A percentile compares a stretch with the other conserved stretches of the same genome.
Evolutionary conservation across 2,329 filamentous ascomycete genomes (phyloP).

Genomic region (Thermomyces lanuginosus): DNA sequence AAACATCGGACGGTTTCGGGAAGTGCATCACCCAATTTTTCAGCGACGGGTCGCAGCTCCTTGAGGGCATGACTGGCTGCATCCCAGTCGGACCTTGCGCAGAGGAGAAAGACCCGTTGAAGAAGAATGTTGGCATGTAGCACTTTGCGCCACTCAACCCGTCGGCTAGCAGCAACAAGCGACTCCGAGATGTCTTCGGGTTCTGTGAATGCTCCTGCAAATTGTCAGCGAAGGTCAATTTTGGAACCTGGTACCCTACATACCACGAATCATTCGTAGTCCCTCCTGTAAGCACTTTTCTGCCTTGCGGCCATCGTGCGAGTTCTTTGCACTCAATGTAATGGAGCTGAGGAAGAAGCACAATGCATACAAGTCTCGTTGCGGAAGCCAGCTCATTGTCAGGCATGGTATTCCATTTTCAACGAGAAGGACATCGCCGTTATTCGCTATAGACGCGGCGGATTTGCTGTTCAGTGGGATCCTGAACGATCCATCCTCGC

Average conservation of each 20-base stretch:
- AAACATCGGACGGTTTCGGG: slow-evolving; percentile 35
- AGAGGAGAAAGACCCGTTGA: slow-evolving; percentile 53
- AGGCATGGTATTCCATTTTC: slow-evolving; percentile 31
- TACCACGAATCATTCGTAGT: slow-evolving; percentile 34
- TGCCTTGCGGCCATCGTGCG: slow-evolving; percentile 36
- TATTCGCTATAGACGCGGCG: slow-evolving; percentile 22
- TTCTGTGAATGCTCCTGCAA: slow-evolving; percentile 19
- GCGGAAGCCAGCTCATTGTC: slow-evolving; percentile 44
- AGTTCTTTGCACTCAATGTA: slow-evolving; percentile 39
- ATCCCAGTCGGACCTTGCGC: slow-evolving; percentile 54
- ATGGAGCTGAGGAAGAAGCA: slow-evolving; percentile 44
- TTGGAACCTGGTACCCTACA: slow-evolving; percentile 8
- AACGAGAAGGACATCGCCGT: slow-evolving; percentile 27
- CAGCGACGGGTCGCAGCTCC: slow-evolving; percentile 34
- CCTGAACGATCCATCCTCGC: slow-evolving; percentile 31
- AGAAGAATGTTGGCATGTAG: slow-evolving; percentile 54
- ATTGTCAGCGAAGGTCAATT: slow-evolving; percentile 6
- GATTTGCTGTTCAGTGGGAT: slow-evolving; percentile 30
- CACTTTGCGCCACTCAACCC: slow-evolving; percentile 48
- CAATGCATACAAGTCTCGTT: slow-evolving; percentile 43
- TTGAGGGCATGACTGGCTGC: slow-evolving; percentile 43
- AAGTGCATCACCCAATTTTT: slow-evolving; percentile 27
- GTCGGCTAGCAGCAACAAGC: slow-evolving; percentile 40
- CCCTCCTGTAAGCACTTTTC: slow-evolving; percentile 43
- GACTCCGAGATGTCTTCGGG: slow-evolving; percentile 34